Conservation (phyloP, 176 grass and related monocot species). For the Aechmea fasciata region DNA sequence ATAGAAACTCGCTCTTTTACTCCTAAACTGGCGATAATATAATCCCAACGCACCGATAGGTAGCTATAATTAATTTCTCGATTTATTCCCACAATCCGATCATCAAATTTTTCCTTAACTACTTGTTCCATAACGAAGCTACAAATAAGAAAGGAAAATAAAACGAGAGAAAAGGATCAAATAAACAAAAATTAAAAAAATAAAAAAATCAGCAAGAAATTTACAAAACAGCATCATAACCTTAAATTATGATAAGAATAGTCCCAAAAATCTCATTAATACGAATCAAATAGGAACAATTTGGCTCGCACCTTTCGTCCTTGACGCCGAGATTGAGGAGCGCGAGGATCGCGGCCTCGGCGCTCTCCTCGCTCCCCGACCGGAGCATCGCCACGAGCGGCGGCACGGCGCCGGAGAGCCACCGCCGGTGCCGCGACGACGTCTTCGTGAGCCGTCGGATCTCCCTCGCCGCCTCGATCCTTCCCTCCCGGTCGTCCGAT, state of each 20-base stretch:
- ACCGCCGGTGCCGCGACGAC: constrained; percentile 21
- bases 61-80: too few relatives aligned
- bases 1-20: too few relatives aligned
- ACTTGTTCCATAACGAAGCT: constrained; percentile 2
- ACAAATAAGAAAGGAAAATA: background rate
- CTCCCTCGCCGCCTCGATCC: constrained; percentile 36
- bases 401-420: constrained; percentile 15
- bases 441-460: constrained; percentile 37
- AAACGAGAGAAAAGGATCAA: background rate
- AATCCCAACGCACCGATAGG: too few relatives aligned
- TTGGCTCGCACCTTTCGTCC: constrained; percentile 30
- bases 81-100: too few relatives aligned
- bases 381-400: constrained; percentile 32
- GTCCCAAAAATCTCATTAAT: too few relatives aligned
- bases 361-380: constrained; percentile 5
- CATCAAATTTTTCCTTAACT: background rate
- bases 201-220: background rate
- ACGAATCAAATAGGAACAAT: background rate
- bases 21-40: too few relatives aligned
- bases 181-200: background rate
- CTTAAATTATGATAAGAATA: background rate
- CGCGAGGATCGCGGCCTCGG: constrained; percentile 30
- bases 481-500: constrained; percentile 12
- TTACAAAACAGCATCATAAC: background rate
- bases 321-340: constrained; percentile 34